Percentiles rank a stretch among this genome's conserved stretches.
Evolutionary conservation across 495 filamentous ascomycete genomes (phyloP).

Genomic region (Talaromyces adpressus): DNA sequence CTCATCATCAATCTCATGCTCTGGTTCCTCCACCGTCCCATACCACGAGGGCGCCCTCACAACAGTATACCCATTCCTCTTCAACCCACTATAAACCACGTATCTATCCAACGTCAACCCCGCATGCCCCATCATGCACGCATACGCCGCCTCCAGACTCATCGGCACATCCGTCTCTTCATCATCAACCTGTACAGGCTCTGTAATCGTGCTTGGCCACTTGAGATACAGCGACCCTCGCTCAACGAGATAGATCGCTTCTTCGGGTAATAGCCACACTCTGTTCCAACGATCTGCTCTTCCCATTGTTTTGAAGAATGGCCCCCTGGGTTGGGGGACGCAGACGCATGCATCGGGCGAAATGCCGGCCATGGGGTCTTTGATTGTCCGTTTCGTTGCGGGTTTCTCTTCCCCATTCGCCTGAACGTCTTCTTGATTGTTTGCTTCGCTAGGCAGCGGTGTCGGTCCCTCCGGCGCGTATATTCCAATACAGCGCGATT

Average conservation of each 20-base stretch:
- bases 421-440: conserved; percentile 13
- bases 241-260: conserved; percentile 83
- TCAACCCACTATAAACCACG: conserved; percentile 77
- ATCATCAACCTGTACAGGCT: conserved; percentile 20
- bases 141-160: conserved; percentile 85
- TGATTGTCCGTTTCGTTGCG: conserved; percentile 14
- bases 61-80: conserved; percentile 75
- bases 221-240: conserved; percentile 77
- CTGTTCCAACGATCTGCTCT: conserved; percentile 47
- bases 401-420: conserved; percentile 13
- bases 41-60: conserved; percentile 57
- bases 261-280: conserved; percentile 85
- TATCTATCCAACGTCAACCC: conserved; percentile 73
- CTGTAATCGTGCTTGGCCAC: conserved; percentile 53
- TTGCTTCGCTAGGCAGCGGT: conserved; percentile 6
- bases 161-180: conserved; percentile 66
- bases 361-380: conserved; percentile 16
- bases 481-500: conserved; percentile 47
- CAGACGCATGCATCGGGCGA: conserved; percentile 34
- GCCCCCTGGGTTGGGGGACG: conserved; percentile 39
- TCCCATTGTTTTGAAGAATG: conserved; percentile 52
- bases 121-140: conserved; percentile 62
- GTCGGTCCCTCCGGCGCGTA: conserved; percentile 33
- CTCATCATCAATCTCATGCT: conserved; percentile 5
- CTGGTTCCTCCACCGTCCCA: conserved; percentile 16